Evolutionary conservation across 495 filamentous ascomycete species (phyloP).

Genomic region (Daldinia loculata): DNA sequence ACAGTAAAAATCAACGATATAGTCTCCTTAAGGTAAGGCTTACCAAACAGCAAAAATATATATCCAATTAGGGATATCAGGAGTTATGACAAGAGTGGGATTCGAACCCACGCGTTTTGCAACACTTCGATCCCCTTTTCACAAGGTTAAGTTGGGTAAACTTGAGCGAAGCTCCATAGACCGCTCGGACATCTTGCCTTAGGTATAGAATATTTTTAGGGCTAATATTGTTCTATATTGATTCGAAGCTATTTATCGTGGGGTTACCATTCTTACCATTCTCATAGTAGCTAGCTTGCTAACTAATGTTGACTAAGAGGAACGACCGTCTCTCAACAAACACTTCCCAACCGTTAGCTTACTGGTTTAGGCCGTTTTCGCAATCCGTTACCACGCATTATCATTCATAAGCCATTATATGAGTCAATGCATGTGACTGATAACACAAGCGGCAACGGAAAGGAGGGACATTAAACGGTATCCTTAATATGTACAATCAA

Average conservation of each 20-base stretch:
- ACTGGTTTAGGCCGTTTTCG: not conserved
- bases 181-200: slow-evolving; percentile 9
- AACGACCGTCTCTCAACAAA: not conserved
- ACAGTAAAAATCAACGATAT: not conserved
- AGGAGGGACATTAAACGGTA: slow-evolving; percentile 35
- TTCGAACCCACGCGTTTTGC: slow-evolving; percentile 21
- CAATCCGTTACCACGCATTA: not conserved
- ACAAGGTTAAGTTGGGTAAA: slow-evolving; percentile 1
- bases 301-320: not conserved
- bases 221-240: slow-evolving; percentile 2
- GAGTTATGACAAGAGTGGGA: slow-evolving; percentile 9
- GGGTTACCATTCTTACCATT: slow-evolving; percentile 3
- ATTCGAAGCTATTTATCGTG: not conserved
- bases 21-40: too few species aligned
- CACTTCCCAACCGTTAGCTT: not conserved
- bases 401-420: not conserved
- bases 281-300: not conserved
- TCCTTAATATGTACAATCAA: slow-evolving; percentile 12
- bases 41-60: not conserved
- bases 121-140: slow-evolving; percentile 13
- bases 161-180: slow-evolving; percentile 13
- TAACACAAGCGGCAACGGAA: slow-evolving; percentile 21
- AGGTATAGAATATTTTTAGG: not conserved
- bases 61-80: not conserved
- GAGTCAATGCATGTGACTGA: slow-evolving; percentile 8